A percentile compares a stretch with the other conserved stretches of the same genome.
These are phyloP conservation scores for Pythium rishiriense DNA, from an alignment of 352 stramenopile genomes.

Conservation along the genomic window DNA sequence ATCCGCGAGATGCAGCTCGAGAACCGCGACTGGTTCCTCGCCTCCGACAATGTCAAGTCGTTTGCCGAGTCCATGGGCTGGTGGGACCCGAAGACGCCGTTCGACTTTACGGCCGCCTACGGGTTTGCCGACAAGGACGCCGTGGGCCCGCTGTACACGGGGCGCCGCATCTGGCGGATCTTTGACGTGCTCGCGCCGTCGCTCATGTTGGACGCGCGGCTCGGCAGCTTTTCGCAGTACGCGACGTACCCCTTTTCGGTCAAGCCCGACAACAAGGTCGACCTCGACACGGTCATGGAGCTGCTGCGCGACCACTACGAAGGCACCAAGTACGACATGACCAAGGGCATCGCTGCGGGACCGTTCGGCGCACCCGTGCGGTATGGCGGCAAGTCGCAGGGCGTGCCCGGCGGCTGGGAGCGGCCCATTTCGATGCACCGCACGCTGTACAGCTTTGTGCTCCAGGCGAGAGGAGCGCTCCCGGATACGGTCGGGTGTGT, in stretches of 20 bases:
- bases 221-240: constrained; percentile 68
- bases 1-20: constrained; percentile 88
- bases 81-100: constrained; percentile 61
- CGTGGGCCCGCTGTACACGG: constrained; percentile 66
- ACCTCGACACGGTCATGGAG: constrained; percentile 73
- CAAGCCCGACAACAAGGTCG: constrained; percentile 63
- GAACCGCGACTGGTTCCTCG: constrained; percentile 85
- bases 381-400: constrained; percentile 57
- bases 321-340: constrained; percentile 89
- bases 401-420: constrained; percentile 76
- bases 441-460: constrained; percentile 84
- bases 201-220: constrained; percentile 61
- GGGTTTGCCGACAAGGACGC: constrained; percentile 62
- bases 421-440: constrained; percentile 92
- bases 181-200: constrained; percentile 82
- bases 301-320: constrained; percentile 91
- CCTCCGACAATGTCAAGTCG: constrained; percentile 83
- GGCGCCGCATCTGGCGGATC: constrained; percentile 89
- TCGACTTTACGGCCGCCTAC: constrained; percentile 79
- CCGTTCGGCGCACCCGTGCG: constrained; percentile 90
- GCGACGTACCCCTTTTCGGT: constrained; percentile 90
- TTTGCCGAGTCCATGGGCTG: constrained; percentile 86
- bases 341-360: constrained; percentile 81
- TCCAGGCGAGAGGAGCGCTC: constrained; percentile 42
- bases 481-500: constrained; percentile 51